A percentile compares a stretch with the other conserved stretches of the same genome.
Conservation (phyloP, 495 filamentous ascomycete species). For the Bombardia bombarda region DNA sequence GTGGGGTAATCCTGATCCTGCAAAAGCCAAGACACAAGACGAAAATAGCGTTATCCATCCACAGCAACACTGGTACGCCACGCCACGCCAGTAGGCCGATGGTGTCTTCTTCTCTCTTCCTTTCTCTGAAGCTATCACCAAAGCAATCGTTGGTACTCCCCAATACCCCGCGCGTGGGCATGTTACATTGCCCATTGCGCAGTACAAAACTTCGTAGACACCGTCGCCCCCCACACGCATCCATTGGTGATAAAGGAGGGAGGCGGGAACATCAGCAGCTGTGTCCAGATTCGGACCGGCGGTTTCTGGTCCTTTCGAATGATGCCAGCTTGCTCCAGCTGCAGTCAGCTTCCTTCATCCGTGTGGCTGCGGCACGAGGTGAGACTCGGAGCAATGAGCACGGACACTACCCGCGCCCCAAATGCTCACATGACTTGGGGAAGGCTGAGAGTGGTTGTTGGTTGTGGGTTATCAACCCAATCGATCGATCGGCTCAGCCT, state of each 20-base stretch:
- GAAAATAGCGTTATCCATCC: too few relatives aligned
- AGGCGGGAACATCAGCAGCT: not conserved
- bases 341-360: constrained; percentile 1
- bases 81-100: not conserved
- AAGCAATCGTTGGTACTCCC: too few relatives aligned
- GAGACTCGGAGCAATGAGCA: not conserved
- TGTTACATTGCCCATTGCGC: too few relatives aligned
- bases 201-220: too few relatives aligned
- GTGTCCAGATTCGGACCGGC: not conserved
- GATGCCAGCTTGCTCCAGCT: too few relatives aligned
- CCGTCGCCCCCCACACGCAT: not conserved
- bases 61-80: too few relatives aligned
- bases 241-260: not conserved
- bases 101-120: too few relatives aligned
- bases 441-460: too few relatives aligned
- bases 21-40: too few relatives aligned
- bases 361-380: not conserved
- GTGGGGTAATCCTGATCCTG: too few relatives aligned
- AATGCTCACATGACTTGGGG: not conserved
- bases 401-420: not conserved
- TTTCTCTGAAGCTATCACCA: not conserved
- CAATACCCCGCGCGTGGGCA: not conserved
- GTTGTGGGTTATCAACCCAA: too few relatives aligned
- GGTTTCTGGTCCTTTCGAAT: not conserved
- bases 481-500: not conserved